These are phyloP conservation scores for Penicillium longicatenatum DNA, from an alignment of 495 filamentous ascomycete genomes.

Conservation along the genomic window DNA sequence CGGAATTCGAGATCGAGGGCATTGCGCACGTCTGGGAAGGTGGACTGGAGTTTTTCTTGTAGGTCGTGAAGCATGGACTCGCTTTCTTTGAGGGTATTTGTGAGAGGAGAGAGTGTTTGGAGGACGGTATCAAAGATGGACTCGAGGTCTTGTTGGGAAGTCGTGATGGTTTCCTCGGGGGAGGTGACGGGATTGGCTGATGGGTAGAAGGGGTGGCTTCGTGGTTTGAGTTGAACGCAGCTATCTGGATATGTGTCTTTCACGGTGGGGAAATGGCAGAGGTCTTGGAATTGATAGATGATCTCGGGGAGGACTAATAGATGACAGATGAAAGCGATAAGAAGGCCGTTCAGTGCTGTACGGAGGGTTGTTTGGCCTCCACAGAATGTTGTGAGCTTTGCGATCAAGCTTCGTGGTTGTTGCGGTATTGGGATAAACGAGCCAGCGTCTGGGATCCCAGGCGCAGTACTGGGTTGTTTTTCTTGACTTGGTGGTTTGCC, in stretches of 20 bases:
- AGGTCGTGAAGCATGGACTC: conserved; percentile 37
- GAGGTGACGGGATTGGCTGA: conserved; percentile 17
- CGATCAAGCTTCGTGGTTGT: not conserved
- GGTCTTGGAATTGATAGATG: conserved; percentile 36
- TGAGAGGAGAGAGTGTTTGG: conserved; percentile 32
- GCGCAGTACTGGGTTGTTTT: not conserved
- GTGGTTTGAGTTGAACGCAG: conserved; percentile 27
- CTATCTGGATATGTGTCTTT: conserved; percentile 37
- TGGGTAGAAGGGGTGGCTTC: conserved; percentile 6
- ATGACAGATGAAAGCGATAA: conserved; percentile 38
- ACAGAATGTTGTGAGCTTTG: conserved; percentile 5
- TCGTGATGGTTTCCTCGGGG: conserved; percentile 25
- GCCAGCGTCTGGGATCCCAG: conserved; percentile 11
- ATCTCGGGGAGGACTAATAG: conserved; percentile 45
- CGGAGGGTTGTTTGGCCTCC: conserved; percentile 18
- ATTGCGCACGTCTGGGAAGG: conserved; percentile 36
- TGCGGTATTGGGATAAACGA: conserved; percentile 9
- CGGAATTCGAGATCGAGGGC: conserved; percentile 47
- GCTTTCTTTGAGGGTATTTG: conserved; percentile 36
- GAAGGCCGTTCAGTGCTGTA: conserved; percentile 32
- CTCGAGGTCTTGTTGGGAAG: conserved; percentile 36
- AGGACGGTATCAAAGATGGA: conserved; percentile 36
- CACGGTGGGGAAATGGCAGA: conserved; percentile 33
- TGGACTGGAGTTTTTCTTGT: conserved; percentile 32
- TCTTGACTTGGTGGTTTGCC: conserved; percentile 22